Percentiles rank a stretch among this genome's conserved stretches.
phyloP scores from a whole-genome alignment of 768 basidiomycete species.

The Mycena latifolia region DNA sequence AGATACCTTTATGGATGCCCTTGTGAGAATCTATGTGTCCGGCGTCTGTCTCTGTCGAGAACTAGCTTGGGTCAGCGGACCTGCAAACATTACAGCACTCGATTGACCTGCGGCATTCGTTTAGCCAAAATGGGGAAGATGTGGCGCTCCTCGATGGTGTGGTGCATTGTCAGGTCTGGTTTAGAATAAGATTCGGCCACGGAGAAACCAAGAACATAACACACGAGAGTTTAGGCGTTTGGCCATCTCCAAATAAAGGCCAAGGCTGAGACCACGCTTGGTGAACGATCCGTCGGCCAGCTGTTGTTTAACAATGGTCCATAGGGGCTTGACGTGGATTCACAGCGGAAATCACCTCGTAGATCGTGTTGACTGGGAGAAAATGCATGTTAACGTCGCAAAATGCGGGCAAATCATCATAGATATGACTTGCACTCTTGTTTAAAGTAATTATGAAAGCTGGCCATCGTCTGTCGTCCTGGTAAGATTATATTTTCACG shows the following conservation, averaged over 20 bases:
- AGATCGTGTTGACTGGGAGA: slow-evolving; percentile 56
- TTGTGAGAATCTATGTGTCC: slow-evolving; percentile 63
- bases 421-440: slow-evolving; percentile 62
- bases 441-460: slow-evolving; percentile 60
- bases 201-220: slow-evolving; percentile 13
- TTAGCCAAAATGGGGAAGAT: slow-evolving; percentile 65
- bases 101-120: slow-evolving; percentile 51
- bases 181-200: background rate
- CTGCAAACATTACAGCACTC: background rate
- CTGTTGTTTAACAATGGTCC: slow-evolving; percentile 41
- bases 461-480: slow-evolving; percentile 46
- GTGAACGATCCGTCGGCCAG: slow-evolving; percentile 66
- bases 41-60: slow-evolving; percentile 53
- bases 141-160: slow-evolving; percentile 65
- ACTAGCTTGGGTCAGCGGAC: slow-evolving; percentile 39
- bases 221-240: slow-evolving; percentile 55
- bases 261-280: slow-evolving; percentile 56
- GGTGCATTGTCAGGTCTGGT: slow-evolving; percentile 66
- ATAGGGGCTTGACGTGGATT: no score
- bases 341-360: slow-evolving; percentile 49
- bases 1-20: slow-evolving; percentile 60
- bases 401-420: background rate
- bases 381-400: no score
- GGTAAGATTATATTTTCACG: slow-evolving; percentile 32
- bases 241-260: slow-evolving; percentile 55